Percentiles rank a stretch among this genome's conserved stretches.
Conservation (phyloP, 2,329 filamentous ascomycete genomes). For the Aspergillus vadensis region DNA sequence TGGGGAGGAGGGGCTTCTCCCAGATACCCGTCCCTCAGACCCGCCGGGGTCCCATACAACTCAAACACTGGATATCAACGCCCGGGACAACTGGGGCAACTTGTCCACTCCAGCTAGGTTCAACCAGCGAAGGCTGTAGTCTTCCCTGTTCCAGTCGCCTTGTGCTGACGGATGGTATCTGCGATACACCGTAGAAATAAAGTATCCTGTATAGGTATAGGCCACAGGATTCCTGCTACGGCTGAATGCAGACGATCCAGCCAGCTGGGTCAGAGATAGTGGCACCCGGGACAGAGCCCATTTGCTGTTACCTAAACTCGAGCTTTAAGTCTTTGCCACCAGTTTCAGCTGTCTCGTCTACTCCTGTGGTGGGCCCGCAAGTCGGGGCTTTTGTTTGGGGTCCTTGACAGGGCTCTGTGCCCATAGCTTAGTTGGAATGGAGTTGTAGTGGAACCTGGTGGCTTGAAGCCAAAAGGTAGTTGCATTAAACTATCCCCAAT, state of each 20-base stretch:
- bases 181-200: background rate
- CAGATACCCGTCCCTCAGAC: slow-evolving; percentile 9
- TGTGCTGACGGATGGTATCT: background rate
- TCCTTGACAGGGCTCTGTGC: background rate
- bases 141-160: background rate
- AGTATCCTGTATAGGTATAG: background rate
- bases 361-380: slow-evolving; percentile 7
- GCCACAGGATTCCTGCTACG: background rate
- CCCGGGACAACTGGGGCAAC: background rate
- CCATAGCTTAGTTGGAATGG: background rate
- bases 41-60: background rate
- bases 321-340: slow-evolving; percentile 17
- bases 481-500: background rate
- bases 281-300: background rate
- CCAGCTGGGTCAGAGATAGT: background rate
- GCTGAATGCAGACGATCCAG: background rate
- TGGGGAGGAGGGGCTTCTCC: background rate
- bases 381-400: slow-evolving; percentile 4
- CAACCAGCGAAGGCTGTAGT: background rate
- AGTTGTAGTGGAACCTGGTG: background rate
- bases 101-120: background rate
- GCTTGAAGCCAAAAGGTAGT: slow-evolving; percentile 1
- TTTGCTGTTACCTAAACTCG: background rate
- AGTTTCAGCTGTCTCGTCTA: slow-evolving; percentile 22
- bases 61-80: slow-evolving; percentile 1